Evolutionary conservation across 306 rosid species (phyloP), one percentile per base, ranked within the genome.

Genomic region (Fragaria iinumae): DNA sequence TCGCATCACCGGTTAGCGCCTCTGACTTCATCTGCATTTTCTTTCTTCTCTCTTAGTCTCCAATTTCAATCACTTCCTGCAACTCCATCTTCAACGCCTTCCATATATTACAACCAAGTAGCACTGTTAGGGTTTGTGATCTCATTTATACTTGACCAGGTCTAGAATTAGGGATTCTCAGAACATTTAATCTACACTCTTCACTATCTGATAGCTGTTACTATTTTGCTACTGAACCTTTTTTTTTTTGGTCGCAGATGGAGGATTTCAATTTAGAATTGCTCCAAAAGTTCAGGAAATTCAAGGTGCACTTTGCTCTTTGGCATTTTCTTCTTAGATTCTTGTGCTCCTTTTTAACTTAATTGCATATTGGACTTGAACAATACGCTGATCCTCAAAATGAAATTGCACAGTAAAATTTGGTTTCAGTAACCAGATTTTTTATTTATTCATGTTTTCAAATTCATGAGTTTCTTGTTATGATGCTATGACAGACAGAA

Each of bases 251-350:
- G 5, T 62, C 39, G 41, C 67, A 62, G 43, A 62, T 62, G 67
- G 41, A 6, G 67, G 67, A 62, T 62, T 62, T 62, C 67, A 62
- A 62, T 6, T 5, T 62, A 32, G 67, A 62, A 32, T 62, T 62
- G 67, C 67, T 62, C 10, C 41, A 62, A 5, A 29, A 62, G 43
- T 62, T 29, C 21, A 62, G 36, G 20, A 29, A 62, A 14, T 62
- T 62, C 39, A 62, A 62, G 67, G 67, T 62, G 3, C 67, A 5
- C 41, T 62, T 5, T 32, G 41, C 38, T 29, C 10, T 62, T 29
- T 62, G 13, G 38, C n/a, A 62, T 62, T 62, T 62, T 27, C 39
- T 23, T 62, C 6, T 29, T 13, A 29, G 7, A 13, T 29, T 62
- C 34, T 62, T 62, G 67, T 62, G 4, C n/a, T 29, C 41, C n/a